These are phyloP conservation scores for Petunia secreta DNA, from an alignment of 257 asterid genomes.

Conservation along the genomic window DNA sequence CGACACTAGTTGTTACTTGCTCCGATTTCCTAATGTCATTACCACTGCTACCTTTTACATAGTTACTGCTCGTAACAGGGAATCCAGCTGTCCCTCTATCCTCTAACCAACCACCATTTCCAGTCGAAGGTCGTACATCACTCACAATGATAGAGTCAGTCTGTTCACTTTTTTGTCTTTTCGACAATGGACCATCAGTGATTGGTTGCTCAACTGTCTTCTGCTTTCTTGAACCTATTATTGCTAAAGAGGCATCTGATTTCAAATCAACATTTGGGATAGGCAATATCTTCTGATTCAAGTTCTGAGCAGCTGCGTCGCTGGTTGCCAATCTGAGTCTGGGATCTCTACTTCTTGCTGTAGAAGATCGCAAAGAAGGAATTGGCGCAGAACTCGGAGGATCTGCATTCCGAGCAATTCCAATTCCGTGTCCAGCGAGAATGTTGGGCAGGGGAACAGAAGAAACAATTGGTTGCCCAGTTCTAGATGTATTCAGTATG, in stretches of 20 bases:
- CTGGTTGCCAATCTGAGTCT: constrained; percentile 78
- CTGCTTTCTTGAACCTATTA: constrained; percentile 57
- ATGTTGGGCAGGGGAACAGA: constrained; percentile 43
- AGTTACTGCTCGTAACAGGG: constrained; percentile 34
- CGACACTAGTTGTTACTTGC: constrained; percentile 31
- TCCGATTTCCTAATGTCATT: constrained; percentile 39
- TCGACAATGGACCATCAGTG: constrained; percentile 62
- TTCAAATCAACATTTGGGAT: constrained; percentile 47
- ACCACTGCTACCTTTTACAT: constrained; percentile 22
- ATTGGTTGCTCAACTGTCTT: constrained; percentile 54
- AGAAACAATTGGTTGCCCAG: constrained; percentile 46
- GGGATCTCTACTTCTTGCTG: constrained; percentile 84
- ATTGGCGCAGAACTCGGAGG: constrained; percentile 43
- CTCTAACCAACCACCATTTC: constrained; percentile 57
- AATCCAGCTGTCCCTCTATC: constrained; percentile 48
- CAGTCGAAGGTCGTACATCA: constrained; percentile 36
- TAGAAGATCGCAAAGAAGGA: constrained; percentile 51
- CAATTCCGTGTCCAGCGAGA: constrained; percentile 43
- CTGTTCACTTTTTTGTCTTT: constrained; percentile 66
- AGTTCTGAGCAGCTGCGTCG: constrained; percentile 42
- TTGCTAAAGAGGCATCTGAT: constrained; percentile 46
- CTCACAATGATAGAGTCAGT: constrained; percentile 28
- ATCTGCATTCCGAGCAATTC: constrained; percentile 39
- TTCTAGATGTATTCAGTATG: constrained; percentile 36
- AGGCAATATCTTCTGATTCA: constrained; percentile 35